Evolutionary conservation across 768 basidiomycete genomes (phyloP).

Genomic region (Amanita rimosa): DNA sequence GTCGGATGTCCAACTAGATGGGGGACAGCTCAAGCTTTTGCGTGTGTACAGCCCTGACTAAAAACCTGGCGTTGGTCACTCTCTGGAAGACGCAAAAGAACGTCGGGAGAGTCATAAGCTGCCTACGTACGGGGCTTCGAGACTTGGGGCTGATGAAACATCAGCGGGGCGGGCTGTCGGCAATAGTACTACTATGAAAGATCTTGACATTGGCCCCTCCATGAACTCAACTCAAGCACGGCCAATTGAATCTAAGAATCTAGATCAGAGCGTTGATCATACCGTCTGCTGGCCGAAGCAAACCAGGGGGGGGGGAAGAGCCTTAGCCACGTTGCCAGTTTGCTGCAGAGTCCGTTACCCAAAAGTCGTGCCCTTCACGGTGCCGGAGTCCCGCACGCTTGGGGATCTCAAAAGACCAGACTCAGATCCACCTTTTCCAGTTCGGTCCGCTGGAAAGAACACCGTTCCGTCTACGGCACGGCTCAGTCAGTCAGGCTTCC

Average conservation of each 20-base stretch:
- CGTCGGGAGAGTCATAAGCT: too few relatives aligned
- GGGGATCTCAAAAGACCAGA: background rate
- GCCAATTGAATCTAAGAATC: background rate
- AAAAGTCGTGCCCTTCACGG: constrained; percentile 1
- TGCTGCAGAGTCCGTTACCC: constrained; percentile 1
- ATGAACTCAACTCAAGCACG: background rate
- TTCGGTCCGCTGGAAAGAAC: background rate
- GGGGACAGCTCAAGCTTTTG: background rate
- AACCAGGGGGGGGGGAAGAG: background rate
- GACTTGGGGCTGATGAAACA: too few relatives aligned
- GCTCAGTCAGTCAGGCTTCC: background rate
- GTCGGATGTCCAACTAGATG: background rate
- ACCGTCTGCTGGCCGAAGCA: background rate
- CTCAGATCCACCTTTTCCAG: background rate
- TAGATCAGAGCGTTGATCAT: constrained; percentile 2
- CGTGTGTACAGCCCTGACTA: background rate
- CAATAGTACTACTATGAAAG: background rate
- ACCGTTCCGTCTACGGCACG: background rate
- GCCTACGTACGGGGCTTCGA: too few relatives aligned
- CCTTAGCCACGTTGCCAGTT: background rate
- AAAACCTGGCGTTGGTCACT: background rate
- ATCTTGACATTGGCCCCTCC: background rate
- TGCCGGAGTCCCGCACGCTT: background rate
- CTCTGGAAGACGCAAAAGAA: background rate
- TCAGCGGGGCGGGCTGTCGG: background rate